Evolutionary conservation across 352 stramenopile species (phyloP), one percentile per base, ranked within the genome.

Genomic region (Phytophthora boehmeriae): DNA sequence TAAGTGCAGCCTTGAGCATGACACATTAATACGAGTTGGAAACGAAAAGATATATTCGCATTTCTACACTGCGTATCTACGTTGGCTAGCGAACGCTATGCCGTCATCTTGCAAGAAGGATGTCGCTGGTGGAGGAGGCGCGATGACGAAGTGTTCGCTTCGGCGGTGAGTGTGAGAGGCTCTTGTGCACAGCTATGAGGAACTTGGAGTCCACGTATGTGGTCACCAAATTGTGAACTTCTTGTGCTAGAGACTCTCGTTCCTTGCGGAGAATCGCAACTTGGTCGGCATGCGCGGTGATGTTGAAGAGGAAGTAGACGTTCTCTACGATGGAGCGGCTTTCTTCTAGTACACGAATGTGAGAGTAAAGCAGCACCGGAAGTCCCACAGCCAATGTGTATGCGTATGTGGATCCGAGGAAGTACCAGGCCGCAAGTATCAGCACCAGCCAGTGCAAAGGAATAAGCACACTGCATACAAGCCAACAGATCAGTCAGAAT

Each of bases 291-390:
- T 89, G 79, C 8, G 79, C 68, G 0, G 83, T 72, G 53, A 91
- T 87, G 63, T 81, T 89, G 58, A 88, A 88, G 32, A 91, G 71
- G 66, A 90, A 93, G 22, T 75, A 71, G 23, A 93, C 79, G 45
- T 90, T 90, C 50, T 93, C 81, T n/a, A 82, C 61, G 42, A 91
- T 78, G n/a, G 81, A 84, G 13, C 83, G 81, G 44, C 83, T 83
- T 55, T 93, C 83, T 69, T 91, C 83, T 1, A 93, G 55, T 54
- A 93, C 81, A 34, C 78, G 80, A 54, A 90, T 93, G 66, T 90
- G 81, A 53, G 79, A 90, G 52, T 91, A 91, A 27, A 93, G 69
- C 30, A 91, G 68, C 46, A 93, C 23, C 2, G 83, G 83, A 4
- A 93, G 60, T 0, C 70, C 71, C 16, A 91, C 54, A 1, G 78